phyloP scores from a whole-genome alignment of 1,284 basidiomycete species.

The Leccinum pachyderme region DNA sequence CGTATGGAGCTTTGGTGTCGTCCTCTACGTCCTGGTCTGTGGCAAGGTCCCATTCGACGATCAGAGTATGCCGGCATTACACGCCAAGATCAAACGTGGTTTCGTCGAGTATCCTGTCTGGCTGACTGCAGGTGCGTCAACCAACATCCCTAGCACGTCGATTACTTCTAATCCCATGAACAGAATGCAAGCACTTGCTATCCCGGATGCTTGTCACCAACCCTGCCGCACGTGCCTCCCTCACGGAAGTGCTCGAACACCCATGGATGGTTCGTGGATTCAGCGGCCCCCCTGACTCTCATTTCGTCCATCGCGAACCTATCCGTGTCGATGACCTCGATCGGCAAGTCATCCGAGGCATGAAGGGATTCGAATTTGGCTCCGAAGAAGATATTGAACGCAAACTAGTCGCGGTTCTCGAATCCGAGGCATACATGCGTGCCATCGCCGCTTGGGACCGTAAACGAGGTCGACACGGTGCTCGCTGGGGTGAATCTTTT shows the following conservation, averaged over 20 bases:
- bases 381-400: slow-evolving; percentile 82
- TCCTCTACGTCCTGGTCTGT: slow-evolving; percentile 95
- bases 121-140: slow-evolving; percentile 79
- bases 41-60: slow-evolving; percentile 99
- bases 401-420: slow-evolving; percentile 71
- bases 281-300: slow-evolving; percentile 75
- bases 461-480: slow-evolving; percentile 54
- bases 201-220: slow-evolving; percentile 97
- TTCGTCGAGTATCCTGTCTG: slow-evolving; percentile 97
- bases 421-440: slow-evolving; percentile 75
- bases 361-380: slow-evolving; percentile 98
- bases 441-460: slow-evolving; percentile 80
- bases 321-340: slow-evolving; percentile 87
- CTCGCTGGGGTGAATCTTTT: slow-evolving; percentile 51
- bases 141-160: neutral
- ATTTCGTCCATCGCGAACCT: slow-evolving; percentile 87
- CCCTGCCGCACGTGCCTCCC: slow-evolving; percentile 79
- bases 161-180: slow-evolving; percentile 11
- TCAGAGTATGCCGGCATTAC: slow-evolving; percentile 97
- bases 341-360: slow-evolving; percentile 80
- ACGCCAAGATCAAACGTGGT: slow-evolving; percentile 98
- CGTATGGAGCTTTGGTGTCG: slow-evolving; percentile 98
- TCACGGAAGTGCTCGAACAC: slow-evolving; percentile 87
- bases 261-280: slow-evolving; percentile 96
- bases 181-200: slow-evolving; percentile 93